These are phyloP conservation scores for Pelargonium cotyledonis DNA, from an alignment of 441 rosid genomes.

Conservation along the genomic window DNA sequence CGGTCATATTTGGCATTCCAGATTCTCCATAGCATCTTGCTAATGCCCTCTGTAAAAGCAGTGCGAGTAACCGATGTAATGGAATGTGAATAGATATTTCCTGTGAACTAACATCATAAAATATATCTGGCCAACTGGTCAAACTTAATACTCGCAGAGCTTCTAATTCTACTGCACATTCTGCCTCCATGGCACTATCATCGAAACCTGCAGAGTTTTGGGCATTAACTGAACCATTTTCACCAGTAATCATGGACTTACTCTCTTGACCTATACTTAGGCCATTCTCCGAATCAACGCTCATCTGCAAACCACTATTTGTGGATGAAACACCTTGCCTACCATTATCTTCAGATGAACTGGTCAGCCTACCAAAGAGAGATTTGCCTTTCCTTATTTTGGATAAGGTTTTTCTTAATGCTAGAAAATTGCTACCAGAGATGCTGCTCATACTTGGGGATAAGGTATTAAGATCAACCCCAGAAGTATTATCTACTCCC, in stretches of 20 bases:
- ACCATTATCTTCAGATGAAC: conserved; percentile 44
- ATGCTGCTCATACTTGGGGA: conserved; percentile 35
- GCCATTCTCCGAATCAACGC: conserved; percentile 38
- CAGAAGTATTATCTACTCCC: conserved; percentile 45
- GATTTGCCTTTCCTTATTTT: conserved; percentile 51
- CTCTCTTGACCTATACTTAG: conserved; percentile 28
- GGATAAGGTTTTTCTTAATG: conserved; percentile 49
- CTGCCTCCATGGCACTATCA: conserved; percentile 36
- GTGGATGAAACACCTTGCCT: conserved; percentile 31
- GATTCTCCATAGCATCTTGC: conserved; percentile 60
- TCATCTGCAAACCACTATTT: conserved; percentile 26
- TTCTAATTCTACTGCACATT: conserved; percentile 29
- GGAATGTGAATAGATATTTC: conserved; percentile 84
- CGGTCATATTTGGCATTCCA: conserved; percentile 24
- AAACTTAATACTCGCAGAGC: conserved; percentile 41
- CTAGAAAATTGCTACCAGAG: conserved; percentile 39
- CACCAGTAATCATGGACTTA: conserved; percentile 27
- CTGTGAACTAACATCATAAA: conserved; percentile 78
- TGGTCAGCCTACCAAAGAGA: conserved; percentile 44
- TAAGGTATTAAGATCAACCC: conserved; percentile 26
- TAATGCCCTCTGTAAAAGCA: conserved; percentile 71
- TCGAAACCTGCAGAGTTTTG: conserved; percentile 29
- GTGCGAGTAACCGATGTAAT: conserved; percentile 74
- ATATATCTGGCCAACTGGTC: conserved; percentile 63
- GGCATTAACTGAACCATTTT: conserved; percentile 25